Percentiles rank a stretch among this genome's conserved stretches.
Conservation (phyloP, 371 early-diverging fungal species). For the Blyttiomyces sp. region DNA sequence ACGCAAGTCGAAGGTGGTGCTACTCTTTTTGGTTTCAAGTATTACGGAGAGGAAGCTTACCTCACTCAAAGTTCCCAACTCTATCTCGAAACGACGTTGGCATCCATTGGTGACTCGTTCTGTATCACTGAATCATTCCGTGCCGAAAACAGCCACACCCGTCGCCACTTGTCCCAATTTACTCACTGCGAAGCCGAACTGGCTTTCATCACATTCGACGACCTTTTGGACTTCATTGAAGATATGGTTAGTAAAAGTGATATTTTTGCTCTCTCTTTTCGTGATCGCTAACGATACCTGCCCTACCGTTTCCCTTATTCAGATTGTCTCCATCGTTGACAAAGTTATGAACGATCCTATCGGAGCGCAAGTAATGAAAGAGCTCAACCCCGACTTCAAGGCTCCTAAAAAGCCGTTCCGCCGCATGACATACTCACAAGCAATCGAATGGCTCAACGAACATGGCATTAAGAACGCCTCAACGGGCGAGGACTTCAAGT, state of each 20-base stretch:
- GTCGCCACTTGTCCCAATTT: slow-evolving; percentile 98
- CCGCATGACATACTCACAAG: slow-evolving; percentile 96
- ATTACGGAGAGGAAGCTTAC: slow-evolving; percentile 98
- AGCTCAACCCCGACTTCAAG: slow-evolving; percentile 92
- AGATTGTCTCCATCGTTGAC: slow-evolving; percentile 81
- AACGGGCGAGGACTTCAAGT: slow-evolving; percentile 84
- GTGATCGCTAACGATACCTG: background rate
- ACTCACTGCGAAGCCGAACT: slow-evolving; percentile 99
- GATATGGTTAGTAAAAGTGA: slow-evolving; percentile 59
- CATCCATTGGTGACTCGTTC: slow-evolving; percentile 96
- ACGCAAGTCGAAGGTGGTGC: slow-evolving; percentile 99
- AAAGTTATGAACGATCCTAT: slow-evolving; percentile 73
- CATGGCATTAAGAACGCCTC: slow-evolving; percentile 73
- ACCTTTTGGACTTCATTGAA: slow-evolving; percentile 89
- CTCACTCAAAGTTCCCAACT: slow-evolving; percentile 99
- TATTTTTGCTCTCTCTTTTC: background rate
- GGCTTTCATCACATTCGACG: slow-evolving; percentile 92
- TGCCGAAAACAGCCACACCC: slow-evolving; percentile 99
- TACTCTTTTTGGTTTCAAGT: slow-evolving; percentile 96
- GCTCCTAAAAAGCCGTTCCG: slow-evolving; percentile 88
- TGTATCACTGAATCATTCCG: slow-evolving; percentile 98
- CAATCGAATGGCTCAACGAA: slow-evolving; percentile 93
- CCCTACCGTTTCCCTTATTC: background rate
- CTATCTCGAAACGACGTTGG: slow-evolving; percentile 97
- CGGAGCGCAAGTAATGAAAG: slow-evolving; percentile 72